Conservation (phyloP, 2,329 filamentous ascomycete species). For the Nemania sp. region DNA sequence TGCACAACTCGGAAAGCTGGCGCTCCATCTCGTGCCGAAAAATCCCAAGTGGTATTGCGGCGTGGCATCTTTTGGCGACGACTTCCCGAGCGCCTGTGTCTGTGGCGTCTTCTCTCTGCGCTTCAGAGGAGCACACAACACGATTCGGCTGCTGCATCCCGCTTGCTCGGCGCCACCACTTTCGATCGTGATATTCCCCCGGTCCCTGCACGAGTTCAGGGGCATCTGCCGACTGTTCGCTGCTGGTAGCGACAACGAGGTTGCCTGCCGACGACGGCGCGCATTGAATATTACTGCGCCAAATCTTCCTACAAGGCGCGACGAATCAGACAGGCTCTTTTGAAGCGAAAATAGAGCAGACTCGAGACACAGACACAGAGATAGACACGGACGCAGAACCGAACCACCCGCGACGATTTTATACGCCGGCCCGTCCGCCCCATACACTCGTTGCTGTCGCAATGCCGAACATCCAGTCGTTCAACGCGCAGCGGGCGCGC, state of each 20-base stretch:
- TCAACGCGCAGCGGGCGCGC: slow-evolving; percentile 74
- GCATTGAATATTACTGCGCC: too few relatives aligned
- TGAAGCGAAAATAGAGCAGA: too few relatives aligned
- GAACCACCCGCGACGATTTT: not conserved
- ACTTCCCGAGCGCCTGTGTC: slow-evolving; percentile 4
- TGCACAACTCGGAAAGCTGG: slow-evolving; percentile 16
- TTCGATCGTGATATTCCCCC: not conserved
- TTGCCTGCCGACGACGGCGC: not conserved
- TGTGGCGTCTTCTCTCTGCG: slow-evolving; percentile 1
- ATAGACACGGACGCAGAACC: too few relatives aligned
- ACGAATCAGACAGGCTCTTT: too few relatives aligned
- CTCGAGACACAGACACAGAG: too few relatives aligned
- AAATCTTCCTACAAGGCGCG: too few relatives aligned
- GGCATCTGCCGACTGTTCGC: not conserved
- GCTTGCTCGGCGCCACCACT: not conserved
- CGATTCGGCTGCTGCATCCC: not conserved
- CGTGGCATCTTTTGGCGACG: slow-evolving; percentile 23
- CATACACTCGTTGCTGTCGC: slow-evolving; percentile 18
- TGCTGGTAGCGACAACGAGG: not conserved
- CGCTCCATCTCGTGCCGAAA: slow-evolving; percentile 11
- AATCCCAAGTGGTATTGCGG: slow-evolving; percentile 15
- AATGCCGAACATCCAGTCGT: slow-evolving; percentile 48
- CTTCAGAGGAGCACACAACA: slow-evolving; percentile 2
- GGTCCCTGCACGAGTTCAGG: not conserved
- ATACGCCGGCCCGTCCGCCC: not conserved